Percentiles rank a stretch among this genome's conserved stretches.
Conservation (phyloP, 2,329 filamentous ascomycete species). For the Talaromyces atroroseus region DNA sequence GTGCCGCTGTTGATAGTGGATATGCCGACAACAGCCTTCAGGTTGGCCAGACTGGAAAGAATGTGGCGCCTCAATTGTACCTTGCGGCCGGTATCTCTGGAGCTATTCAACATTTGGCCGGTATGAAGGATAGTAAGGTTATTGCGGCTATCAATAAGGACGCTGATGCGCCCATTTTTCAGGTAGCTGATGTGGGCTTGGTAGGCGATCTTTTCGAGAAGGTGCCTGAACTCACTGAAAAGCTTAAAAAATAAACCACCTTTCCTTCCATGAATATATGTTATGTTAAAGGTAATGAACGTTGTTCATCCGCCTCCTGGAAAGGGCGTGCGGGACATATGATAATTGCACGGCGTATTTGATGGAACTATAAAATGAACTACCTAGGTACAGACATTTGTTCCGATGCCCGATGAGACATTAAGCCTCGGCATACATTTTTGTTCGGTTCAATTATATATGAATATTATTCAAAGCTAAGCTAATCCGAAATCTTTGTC, state of each 20-base stretch:
- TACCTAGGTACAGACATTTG: no score
- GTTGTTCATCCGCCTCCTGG: no score
- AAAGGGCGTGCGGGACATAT: no score
- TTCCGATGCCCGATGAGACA: no score
- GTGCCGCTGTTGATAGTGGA: constrained; percentile 91
- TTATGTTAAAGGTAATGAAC: not conserved
- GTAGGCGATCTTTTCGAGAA: constrained; percentile 95
- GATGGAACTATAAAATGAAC: no score
- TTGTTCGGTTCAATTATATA: no score
- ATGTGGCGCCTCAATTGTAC: constrained; percentile 93
- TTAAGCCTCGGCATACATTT: no score
- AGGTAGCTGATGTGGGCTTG: constrained; percentile 91
- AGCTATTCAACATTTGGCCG: constrained; percentile 94
- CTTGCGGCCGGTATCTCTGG: constrained; percentile 93
- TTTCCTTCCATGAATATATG: constrained; percentile 2
- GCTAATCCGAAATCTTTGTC: no score
- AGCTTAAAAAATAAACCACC: constrained; percentile 59
- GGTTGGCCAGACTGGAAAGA: constrained; percentile 97
- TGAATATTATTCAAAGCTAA: no score
- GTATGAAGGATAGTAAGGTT: constrained; percentile 99
- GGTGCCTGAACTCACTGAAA: constrained; percentile 93
- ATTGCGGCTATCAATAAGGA: constrained; percentile 99
- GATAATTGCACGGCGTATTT: no score
- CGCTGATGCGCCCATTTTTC: constrained; percentile 93
- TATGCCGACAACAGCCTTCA: constrained; percentile 98